phyloP scores from a whole-genome alignment of 2,329 filamentous ascomycete genomes.

The Penicillium sp. region DNA sequence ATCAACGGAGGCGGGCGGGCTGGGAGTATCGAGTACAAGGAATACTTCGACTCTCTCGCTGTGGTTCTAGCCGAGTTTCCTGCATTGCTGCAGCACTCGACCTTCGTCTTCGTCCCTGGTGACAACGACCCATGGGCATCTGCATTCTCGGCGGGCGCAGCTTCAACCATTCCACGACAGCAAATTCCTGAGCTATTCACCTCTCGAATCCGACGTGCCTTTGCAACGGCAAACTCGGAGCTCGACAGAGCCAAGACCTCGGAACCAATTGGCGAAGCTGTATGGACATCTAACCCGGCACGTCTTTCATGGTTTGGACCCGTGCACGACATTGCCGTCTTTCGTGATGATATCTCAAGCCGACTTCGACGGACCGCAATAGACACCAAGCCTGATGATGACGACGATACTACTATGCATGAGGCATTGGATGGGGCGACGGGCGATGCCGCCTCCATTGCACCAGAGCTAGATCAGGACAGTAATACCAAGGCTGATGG shows the following conservation, averaged over 20 bases:
- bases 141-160: slow-evolving; percentile 57
- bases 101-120: slow-evolving; percentile 88
- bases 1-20: slow-evolving; percentile 64
- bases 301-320: slow-evolving; percentile 81
- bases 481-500: slow-evolving; percentile 14
- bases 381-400: slow-evolving; percentile 52
- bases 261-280: slow-evolving; percentile 61
- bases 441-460: slow-evolving; percentile 23
- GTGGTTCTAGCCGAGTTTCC: slow-evolving; percentile 78
- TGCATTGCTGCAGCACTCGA: slow-evolving; percentile 67
- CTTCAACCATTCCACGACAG: slow-evolving; percentile 44
- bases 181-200: slow-evolving; percentile 85
- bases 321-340: slow-evolving; percentile 77
- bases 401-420: slow-evolving; percentile 24
- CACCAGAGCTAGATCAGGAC: slow-evolving; percentile 27
- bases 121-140: slow-evolving; percentile 98
- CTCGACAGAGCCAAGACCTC: slow-evolving; percentile 48
- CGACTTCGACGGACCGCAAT: slow-evolving; percentile 73
- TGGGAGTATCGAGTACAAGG: slow-evolving; percentile 93
- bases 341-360: slow-evolving; percentile 79
- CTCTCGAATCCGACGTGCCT: slow-evolving; percentile 72
- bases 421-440: slow-evolving; percentile 19
- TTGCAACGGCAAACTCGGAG: slow-evolving; percentile 72
- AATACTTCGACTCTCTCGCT: slow-evolving; percentile 85
- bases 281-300: slow-evolving; percentile 86